Conservation (phyloP, 495 filamentous ascomycete genomes). For the Penicillium canescens region DNA sequence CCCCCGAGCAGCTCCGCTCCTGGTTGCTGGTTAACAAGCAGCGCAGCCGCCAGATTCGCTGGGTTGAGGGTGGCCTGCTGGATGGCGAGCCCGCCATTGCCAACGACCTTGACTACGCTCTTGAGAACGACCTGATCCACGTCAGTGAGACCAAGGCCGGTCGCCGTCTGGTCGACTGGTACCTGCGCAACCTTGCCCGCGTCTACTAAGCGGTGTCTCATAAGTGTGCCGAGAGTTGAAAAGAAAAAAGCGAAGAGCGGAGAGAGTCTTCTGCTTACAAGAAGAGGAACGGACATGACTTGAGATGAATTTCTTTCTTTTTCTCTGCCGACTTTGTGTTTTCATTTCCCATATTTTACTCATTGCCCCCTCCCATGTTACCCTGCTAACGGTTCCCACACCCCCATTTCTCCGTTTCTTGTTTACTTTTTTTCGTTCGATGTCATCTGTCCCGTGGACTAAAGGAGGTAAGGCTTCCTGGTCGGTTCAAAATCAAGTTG, state of each 20-base stretch:
- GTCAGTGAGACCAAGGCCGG: conserved; percentile 98
- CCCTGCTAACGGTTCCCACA: conserved; percentile 22
- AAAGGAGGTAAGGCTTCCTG: conserved; percentile 15
- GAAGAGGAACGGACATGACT: conserved; percentile 33
- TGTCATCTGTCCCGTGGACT: conserved; percentile 18
- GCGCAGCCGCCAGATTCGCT: conserved; percentile 91
- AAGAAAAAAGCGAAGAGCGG: conserved; percentile 26
- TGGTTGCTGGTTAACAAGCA: conserved; percentile 98
- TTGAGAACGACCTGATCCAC: conserved; percentile 96
- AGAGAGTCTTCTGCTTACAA: conserved; percentile 24
- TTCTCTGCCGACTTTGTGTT: conserved; percentile 25
- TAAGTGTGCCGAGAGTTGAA: conserved; percentile 17
- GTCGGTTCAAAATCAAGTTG: conserved; percentile 29
- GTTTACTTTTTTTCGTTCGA: conserved; percentile 25
- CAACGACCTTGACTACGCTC: conserved; percentile 93
- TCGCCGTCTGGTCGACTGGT: conserved; percentile 96
- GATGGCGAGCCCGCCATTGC: conserved; percentile 90
- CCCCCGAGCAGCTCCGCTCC: conserved; percentile 85
- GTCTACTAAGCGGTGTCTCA: conserved; percentile 64
- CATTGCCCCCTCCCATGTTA: conserved; percentile 12
- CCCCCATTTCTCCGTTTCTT: conserved; percentile 18
- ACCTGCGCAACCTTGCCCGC: conserved; percentile 91
- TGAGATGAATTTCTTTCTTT: conserved; percentile 35
- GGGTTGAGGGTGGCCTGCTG: conserved; percentile 84
- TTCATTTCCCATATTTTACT: conserved; percentile 19